A percentile compares a stretch with the other conserved stretches of the same genome.
These are phyloP conservation scores for Nemania sp. DNA, from an alignment of 2,329 filamentous ascomycete species.

Conservation along the genomic window DNA sequence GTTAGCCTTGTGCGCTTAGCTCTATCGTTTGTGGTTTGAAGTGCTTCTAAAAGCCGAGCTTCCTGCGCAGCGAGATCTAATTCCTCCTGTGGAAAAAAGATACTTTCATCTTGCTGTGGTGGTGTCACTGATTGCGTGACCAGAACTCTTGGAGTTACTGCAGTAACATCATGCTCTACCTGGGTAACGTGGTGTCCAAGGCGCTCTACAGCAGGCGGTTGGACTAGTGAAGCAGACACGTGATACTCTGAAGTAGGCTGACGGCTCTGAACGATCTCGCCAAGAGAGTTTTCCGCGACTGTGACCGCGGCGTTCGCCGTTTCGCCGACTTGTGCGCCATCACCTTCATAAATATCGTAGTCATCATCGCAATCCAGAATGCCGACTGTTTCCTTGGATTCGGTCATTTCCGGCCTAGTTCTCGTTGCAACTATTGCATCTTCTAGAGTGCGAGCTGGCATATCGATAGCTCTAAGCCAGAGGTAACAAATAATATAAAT, in stretches of 20 bases:
- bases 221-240: not conserved
- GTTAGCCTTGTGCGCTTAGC: not conserved
- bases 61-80: not conserved
- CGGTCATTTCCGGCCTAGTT: not conserved
- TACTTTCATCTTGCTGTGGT: not conserved
- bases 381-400: not conserved
- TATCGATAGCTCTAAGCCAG: constrained; percentile 32
- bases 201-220: not conserved
- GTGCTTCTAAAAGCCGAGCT: not conserved
- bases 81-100: not conserved
- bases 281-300: too few relatives aligned
- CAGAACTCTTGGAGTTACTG: not conserved
- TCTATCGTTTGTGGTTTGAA: constrained; percentile 2
- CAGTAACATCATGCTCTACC: not conserved
- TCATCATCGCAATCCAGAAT: constrained; percentile 12
- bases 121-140: not conserved
- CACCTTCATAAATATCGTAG: constrained; percentile 15
- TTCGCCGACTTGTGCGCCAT: not conserved
- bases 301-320: not conserved
- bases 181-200: not conserved
- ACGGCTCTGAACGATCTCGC: too few relatives aligned
- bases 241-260: too few relatives aligned
- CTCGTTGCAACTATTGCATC: not conserved
- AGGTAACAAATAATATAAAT: constrained; percentile 20
- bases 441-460: constrained; percentile 19